These are phyloP conservation scores for Stereocaulon alpinum DNA, from an alignment of 495 filamentous ascomycete genomes.

Conservation along the genomic window DNA sequence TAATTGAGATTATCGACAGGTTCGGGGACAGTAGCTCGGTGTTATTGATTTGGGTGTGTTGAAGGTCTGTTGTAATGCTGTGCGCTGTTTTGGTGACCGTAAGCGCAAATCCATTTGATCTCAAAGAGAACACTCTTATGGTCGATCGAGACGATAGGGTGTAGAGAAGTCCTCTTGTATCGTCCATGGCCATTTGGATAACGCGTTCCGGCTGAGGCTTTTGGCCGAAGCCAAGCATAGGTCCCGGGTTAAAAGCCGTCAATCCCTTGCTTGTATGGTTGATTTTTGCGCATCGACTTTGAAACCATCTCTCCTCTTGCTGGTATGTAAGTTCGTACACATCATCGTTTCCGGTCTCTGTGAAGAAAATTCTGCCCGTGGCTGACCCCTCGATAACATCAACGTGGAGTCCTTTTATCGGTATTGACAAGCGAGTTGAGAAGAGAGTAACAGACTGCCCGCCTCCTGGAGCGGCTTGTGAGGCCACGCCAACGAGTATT, in stretches of 20 bases:
- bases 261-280: slow-evolving; percentile 78
- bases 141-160: slow-evolving; percentile 77
- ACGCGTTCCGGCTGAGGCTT: slow-evolving; percentile 49
- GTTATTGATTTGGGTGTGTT: slow-evolving; percentile 63
- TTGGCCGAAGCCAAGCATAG: slow-evolving; percentile 35
- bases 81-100: slow-evolving; percentile 47
- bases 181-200: slow-evolving; percentile 71
- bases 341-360: slow-evolving; percentile 67
- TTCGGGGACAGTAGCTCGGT: slow-evolving; percentile 55
- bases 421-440: slow-evolving; percentile 69
- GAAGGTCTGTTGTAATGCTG: slow-evolving; percentile 54
- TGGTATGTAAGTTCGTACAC: slow-evolving; percentile 92
- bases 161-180: slow-evolving; percentile 78
- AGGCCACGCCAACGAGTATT: slow-evolving; percentile 68
- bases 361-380: slow-evolving; percentile 84
- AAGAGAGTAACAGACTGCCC: slow-evolving; percentile 63
- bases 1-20: slow-evolving; percentile 69
- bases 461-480: slow-evolving; percentile 49
- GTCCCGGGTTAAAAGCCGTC: slow-evolving; percentile 52
- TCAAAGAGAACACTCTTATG: slow-evolving; percentile 78
- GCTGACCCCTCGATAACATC: slow-evolving; percentile 65
- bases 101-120: slow-evolving; percentile 37
- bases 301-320: slow-evolving; percentile 94
- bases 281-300: slow-evolving; percentile 65
- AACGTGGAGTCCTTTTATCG: slow-evolving; percentile 61